Evolutionary conservation across 2,329 filamentous ascomycete species (phyloP), one percentile per base, ranked within the genome.

Genomic region (Oidium heveae): DNA sequence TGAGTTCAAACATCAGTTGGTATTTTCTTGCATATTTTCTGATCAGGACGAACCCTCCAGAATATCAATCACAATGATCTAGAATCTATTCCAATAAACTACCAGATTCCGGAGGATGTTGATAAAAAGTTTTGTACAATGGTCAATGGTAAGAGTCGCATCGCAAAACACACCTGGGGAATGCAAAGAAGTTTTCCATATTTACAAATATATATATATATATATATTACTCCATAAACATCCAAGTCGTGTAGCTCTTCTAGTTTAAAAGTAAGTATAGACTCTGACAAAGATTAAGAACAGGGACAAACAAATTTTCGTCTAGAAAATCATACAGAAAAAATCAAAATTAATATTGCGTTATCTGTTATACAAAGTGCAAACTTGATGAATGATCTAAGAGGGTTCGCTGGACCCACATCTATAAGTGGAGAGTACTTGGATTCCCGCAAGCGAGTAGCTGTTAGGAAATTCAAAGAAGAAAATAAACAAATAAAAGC

Each of bases 321-420:
- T 64, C 72, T 96, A 0, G 85, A 93, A 61, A 82, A 79, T 41
- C 24, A 28, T 28, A 28, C 3, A 28, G 91, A 96, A 66, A 89
- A 89, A 66, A 87, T 98, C 71, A 82, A 94, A 59, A 78, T 82
- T 58, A 78, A 82, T n/a, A 87, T 98, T 58, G 91, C 89, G 2
- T 85, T 89, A 50, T 79, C 88, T 0, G 88, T 86, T 0, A 84
- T 96, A 41, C 85, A 87, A 3, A 82, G 86, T n/a, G 95, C 85
- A 0, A 94, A 94, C 64, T 72, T 98, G 41, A 74, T 82, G 64
- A 96, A 98, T 63, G 78, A 82, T 0, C 72, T 98, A 3, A 28
- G 24, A 28, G 24, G 6, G 6, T 28, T 28, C 24, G 6, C 3
- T 28, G 24, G 24, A 6, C 24, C 24, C 24, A 3, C 24, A 28